These are phyloP conservation scores for Phytopythium vexans DNA, from an alignment of 352 stramenopile genomes.

Conservation along the genomic window DNA sequence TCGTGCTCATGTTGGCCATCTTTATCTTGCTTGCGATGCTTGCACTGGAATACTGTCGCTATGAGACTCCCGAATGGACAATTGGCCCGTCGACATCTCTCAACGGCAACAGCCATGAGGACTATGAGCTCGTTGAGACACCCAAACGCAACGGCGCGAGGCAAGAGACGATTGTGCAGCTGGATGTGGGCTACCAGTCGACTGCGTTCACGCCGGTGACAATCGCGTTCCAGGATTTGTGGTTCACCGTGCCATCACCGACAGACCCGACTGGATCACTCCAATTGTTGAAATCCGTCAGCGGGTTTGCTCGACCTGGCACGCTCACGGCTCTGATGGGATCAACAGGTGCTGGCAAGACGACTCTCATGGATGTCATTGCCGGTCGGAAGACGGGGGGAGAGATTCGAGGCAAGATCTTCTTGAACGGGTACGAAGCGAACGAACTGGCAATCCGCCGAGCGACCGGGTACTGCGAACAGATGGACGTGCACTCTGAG, in stretches of 20 bases:
- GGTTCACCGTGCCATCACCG: conserved; percentile 28
- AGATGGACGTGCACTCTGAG: conserved; percentile 86
- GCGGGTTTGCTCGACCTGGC: conserved; percentile 35
- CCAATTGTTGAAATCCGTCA: conserved; percentile 37
- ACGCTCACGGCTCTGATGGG: conserved; percentile 89
- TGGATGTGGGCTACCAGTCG: no score
- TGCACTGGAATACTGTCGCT: conserved; percentile 14
- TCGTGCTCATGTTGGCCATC: conserved; percentile 24
- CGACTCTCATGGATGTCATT: conserved; percentile 64
- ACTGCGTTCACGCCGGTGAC: conserved; percentile 13
- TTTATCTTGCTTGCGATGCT: conserved; percentile 24
- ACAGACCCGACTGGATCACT: conserved; percentile 30
- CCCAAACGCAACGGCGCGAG: conserved; percentile 5
- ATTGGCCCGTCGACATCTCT: conserved; percentile 3
- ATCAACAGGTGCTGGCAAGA: conserved; percentile 61
- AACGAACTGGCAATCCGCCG: conserved; percentile 50
- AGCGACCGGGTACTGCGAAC: conserved; percentile 77
- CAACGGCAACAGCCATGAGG: conserved; percentile 7
- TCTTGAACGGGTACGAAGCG: conserved; percentile 45
- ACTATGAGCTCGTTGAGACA: conserved; percentile 5
- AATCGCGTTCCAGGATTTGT: conserved; percentile 29
- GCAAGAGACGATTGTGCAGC: no score
- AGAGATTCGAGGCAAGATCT: conserved; percentile 45
- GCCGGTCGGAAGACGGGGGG: conserved; percentile 42
- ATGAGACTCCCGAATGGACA: conserved; percentile 7